Evolutionary conservation across 805 yeast species (phyloP).

Genomic region (Candida insectalens): DNA sequence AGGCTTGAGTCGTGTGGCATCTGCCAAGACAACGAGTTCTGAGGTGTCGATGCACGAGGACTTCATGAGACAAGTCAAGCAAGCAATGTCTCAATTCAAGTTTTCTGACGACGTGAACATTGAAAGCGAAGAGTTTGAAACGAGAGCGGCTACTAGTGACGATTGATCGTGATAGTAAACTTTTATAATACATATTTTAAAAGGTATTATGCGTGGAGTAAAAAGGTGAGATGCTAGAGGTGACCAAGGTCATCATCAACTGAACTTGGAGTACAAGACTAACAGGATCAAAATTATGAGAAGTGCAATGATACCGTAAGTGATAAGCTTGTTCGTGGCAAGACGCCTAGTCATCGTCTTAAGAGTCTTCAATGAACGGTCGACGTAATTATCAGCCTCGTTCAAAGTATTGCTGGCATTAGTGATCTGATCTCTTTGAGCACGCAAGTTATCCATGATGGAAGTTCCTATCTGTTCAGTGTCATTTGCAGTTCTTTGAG

Average conservation of each 20-base stretch:
- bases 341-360: slow-evolving; percentile 87
- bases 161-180: too few relatives aligned
- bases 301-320: slow-evolving; percentile 86
- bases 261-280: slow-evolving; percentile 76
- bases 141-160: slow-evolving; percentile 25
- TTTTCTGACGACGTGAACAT: slow-evolving; percentile 31
- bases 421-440: slow-evolving; percentile 86
- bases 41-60: slow-evolving; percentile 17
- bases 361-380: slow-evolving; percentile 76
- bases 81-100: slow-evolving; percentile 28
- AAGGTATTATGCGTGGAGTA: background rate
- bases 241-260: slow-evolving; percentile 24
- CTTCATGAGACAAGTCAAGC: slow-evolving; percentile 31
- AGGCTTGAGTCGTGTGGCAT: slow-evolving; percentile 19
- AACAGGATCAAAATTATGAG: slow-evolving; percentile 71
- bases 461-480: slow-evolving; percentile 89
- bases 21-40: slow-evolving; percentile 15
- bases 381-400: slow-evolving; percentile 91
- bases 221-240: background rate
- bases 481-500: slow-evolving; percentile 84
- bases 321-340: slow-evolving; percentile 83
- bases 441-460: slow-evolving; percentile 76
- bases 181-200: background rate
- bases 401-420: slow-evolving; percentile 78
- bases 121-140: slow-evolving; percentile 50